Evolutionary conservation across 1,139 yeast species (phyloP).

Genomic region (Casaregolazyma suthepensis): DNA sequence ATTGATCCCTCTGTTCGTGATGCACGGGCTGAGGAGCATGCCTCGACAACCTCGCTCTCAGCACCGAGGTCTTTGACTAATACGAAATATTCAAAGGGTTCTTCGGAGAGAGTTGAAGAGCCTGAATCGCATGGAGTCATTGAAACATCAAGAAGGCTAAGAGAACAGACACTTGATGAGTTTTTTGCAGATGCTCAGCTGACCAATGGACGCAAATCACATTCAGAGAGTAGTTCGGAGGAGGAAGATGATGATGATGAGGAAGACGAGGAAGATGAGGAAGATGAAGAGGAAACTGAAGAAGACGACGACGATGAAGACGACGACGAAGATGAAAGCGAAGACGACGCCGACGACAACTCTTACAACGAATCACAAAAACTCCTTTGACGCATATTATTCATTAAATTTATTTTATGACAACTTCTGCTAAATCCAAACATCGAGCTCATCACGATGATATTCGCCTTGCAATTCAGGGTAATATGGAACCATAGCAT

Average conservation of each 20-base stretch:
- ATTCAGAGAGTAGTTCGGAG: conserved; percentile 14
- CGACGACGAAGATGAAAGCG: conserved; percentile 8
- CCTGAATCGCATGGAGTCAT: conserved; percentile 9
- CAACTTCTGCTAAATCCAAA: conserved; percentile 30
- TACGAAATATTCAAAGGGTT: conserved; percentile 7
- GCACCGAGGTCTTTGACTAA: conserved; percentile 4
- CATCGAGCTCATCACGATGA: conserved; percentile 38
- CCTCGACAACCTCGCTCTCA: not conserved
- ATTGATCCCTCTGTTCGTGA: conserved; percentile 29
- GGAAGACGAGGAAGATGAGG: conserved; percentile 19
- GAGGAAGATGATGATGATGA: conserved; percentile 24
- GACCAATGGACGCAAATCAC: conserved; percentile 21
- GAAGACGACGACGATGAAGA: conserved; percentile 18
- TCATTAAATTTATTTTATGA: conserved; percentile 6
- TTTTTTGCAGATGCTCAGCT: conserved; percentile 54
- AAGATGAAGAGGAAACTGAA: conserved; percentile 27
- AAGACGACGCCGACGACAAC: not conserved
- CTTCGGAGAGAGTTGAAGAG: not conserved
- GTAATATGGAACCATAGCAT: conserved; percentile 75
- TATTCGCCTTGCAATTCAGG: conserved; percentile 45
- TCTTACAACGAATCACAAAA: conserved; percentile 21
- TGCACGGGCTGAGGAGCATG: conserved; percentile 14
- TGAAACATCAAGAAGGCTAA: conserved; percentile 34
- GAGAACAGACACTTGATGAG: conserved; percentile 76
- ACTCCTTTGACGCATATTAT: not conserved